Base-by-base conservation (phyloP, 2,329 filamentous ascomycete genomes). In the Davidsoniella australis region DNA sequence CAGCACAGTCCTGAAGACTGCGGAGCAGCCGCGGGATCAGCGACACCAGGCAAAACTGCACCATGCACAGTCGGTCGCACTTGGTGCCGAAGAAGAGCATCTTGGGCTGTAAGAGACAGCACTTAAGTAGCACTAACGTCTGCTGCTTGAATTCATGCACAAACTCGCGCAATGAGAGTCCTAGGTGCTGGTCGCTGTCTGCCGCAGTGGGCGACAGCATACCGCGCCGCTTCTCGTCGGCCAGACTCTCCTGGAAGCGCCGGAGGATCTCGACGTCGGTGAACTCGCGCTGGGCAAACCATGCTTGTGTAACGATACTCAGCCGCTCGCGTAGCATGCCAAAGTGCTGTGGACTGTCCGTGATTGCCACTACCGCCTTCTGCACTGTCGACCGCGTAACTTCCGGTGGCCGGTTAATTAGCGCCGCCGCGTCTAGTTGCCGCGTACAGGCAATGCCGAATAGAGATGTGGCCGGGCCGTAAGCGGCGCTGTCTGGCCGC, bases 21-120 rank as follows among this genome's bases (percentile, higher is more conserved):
- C 85, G 79, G 59, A 96, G 80, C 51, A 98, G 76, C 53, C 88
- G 87, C 43, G 91, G 91, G 67, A 98, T 93, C 59, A 98, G 71
- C 48, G 89, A 95, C 57, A 98, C 82, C 42, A 98, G 75, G 41
- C 89, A 91, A 67, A 96, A 98, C 64, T 98, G 91, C 66, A 94
- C 88, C 84, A 96, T 94, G 73, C 91, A 98, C 57, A 98, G 69
- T 55, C 84, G 76, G 64, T 98, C 91, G 64, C 91, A 96, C 58
- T 87, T 80, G n/a, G 89, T 87, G 54, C 91, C 88, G 59, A 96
- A 98, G 68, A 98, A 96, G 48, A 98, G 79, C 83, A 96, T 96
- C 88, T 96, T 98, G 48, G 87, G 89, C 63, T 98, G 89, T 54
- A 98, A 70, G 54, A 98, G 68, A 62, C 88, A 82, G 62, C 85